Percentiles rank a stretch among this genome's conserved stretches.
These are phyloP conservation scores for Mycena galopus DNA, from an alignment of 768 basidiomycete species.

Conservation along the genomic window DNA sequence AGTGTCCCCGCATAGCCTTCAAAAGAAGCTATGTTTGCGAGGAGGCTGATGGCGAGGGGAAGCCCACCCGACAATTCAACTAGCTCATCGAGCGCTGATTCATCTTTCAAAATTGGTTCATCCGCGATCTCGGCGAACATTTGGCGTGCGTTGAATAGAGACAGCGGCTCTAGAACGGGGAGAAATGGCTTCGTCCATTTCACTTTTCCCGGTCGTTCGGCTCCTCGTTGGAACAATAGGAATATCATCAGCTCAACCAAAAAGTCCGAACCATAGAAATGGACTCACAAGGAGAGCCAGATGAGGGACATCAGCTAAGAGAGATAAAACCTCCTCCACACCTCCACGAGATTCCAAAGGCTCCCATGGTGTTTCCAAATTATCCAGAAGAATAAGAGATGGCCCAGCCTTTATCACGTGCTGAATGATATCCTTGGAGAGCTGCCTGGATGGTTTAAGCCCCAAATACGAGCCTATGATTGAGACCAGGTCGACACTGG, in stretches of 20 bases:
- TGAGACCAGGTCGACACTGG: not conserved
- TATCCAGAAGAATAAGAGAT: conserved; percentile 2
- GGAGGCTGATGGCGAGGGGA: conserved; percentile 3
- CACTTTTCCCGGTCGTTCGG: conserved; percentile 8
- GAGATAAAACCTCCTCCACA: conserved; percentile 1
- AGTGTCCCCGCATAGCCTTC: conserved; percentile 1
- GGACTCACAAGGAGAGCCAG: conserved; percentile 4
- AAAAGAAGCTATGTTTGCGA: conserved; percentile 5
- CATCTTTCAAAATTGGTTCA: not conserved
- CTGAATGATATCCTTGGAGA: conserved; percentile 2
- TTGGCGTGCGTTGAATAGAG: not conserved
- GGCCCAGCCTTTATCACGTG: not conserved
- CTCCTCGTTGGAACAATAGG: too few relatives aligned
- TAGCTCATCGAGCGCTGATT: conserved; percentile 6
- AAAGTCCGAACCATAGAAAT: not conserved
- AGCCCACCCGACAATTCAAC: conserved; percentile 1
- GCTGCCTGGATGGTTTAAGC: conserved; percentile 4
- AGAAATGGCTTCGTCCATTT: conserved; percentile 9
- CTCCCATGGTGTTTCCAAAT: too few relatives aligned
- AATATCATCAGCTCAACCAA: conserved; percentile 1
- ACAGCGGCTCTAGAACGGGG: not conserved
- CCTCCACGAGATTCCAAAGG: conserved; percentile 4
- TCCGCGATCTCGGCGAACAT: conserved; percentile 1
- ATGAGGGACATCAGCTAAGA: not conserved
- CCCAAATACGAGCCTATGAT: conserved; percentile 4